Conservation (phyloP, 164 flowering plant species). For the Pachysandra terminalis region DNA sequence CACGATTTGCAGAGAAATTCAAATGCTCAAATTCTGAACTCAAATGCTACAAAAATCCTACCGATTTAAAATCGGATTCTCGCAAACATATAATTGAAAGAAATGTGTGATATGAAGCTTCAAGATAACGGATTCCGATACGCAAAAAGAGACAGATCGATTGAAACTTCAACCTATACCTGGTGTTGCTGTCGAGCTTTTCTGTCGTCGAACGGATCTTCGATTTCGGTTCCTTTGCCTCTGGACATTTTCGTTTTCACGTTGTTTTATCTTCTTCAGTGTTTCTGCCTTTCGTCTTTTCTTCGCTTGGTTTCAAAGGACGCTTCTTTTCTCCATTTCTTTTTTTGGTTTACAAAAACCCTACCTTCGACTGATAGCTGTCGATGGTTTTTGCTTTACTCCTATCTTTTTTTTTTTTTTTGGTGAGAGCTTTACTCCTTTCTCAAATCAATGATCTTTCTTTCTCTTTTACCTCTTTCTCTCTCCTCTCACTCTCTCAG, state of each 20-base stretch:
- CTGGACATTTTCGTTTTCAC: background rate
- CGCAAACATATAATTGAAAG: background rate
- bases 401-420: no score
- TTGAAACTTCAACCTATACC: conserved; percentile 14
- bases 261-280: background rate
- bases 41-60: conserved; percentile 2
- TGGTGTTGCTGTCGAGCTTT: conserved; percentile 1
- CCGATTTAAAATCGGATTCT: background rate
- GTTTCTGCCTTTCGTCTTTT: background rate
- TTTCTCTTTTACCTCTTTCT: no score
- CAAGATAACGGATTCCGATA: background rate
- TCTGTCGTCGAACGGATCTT: conserved; percentile 12
- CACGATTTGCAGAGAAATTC: background rate
- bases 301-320: background rate
- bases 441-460: no score
- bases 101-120: background rate
- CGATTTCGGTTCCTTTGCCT: background rate
- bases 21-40: background rate
- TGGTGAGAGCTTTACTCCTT: no score
- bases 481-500: conserved; percentile 1
- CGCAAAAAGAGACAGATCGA: conserved; percentile 5
- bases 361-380: conserved; percentile 14
- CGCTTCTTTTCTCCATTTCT: background rate
- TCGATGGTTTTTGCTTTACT: conserved; percentile 20
- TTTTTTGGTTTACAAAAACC: conserved; percentile 4